Conservation (phyloP, 768 basidiomycete genomes). For the Pisolithus orientalis region DNA sequence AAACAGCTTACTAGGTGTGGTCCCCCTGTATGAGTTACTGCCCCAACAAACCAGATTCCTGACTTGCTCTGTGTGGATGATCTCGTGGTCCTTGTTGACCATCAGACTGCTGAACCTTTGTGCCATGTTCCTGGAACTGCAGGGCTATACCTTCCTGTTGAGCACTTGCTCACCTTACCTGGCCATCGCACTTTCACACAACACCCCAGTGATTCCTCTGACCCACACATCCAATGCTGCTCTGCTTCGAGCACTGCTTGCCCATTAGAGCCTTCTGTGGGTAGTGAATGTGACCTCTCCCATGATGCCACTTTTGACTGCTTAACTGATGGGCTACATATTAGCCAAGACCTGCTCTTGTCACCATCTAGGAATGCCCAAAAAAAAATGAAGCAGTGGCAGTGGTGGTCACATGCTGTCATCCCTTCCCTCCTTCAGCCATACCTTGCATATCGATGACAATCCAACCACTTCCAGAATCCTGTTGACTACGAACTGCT, state of each 20-base stretch:
- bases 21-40: no score
- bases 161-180: not conserved
- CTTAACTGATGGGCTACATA: not conserved
- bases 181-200: not conserved
- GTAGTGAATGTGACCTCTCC: no score
- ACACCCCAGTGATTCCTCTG: not conserved
- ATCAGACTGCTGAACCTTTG: not conserved
- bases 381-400: constrained; percentile 6
- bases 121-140: not conserved
- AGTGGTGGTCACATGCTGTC: constrained; percentile 1
- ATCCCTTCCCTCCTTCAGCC: constrained; percentile 5
- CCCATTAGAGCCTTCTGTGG: not conserved
- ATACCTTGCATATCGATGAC: not conserved
- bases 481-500: not conserved
- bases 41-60: no score
- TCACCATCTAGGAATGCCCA: not conserved
- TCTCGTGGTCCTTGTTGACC: not conserved
- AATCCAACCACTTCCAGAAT: not conserved
- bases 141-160: not conserved
- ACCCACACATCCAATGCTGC: not conserved
- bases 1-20: no score
- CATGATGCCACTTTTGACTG: not conserved
- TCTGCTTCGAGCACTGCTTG: not conserved
- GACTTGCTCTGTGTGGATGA: not conserved
- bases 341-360: not conserved